Evolutionary conservation across 2,329 filamentous ascomycete species (phyloP).

Genomic region (Cordyceps cicadae): DNA sequence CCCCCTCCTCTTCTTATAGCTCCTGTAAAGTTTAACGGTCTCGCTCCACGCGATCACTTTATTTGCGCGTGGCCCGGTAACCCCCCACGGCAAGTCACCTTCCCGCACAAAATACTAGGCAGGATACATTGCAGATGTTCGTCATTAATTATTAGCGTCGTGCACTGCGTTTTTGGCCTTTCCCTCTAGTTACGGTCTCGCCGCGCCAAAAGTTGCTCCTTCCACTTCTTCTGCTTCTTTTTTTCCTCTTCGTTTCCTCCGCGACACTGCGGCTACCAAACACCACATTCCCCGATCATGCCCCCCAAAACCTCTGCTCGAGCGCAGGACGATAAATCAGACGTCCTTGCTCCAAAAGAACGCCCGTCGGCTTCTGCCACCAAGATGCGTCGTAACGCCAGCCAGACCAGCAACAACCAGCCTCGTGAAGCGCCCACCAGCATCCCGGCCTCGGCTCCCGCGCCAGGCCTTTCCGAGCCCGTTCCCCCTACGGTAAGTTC

Average conservation of each 20-base stretch:
- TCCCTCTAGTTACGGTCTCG: neutral
- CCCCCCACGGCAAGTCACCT: neutral
- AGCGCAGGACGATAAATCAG: slow-evolving; percentile 39
- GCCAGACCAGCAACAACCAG: slow-evolving; percentile 40
- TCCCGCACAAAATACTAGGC: neutral
- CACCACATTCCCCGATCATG: slow-evolving; percentile 23
- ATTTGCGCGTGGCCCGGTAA: neutral
- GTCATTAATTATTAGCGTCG: neutral
- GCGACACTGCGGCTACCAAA: neutral
- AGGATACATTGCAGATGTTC: neutral
- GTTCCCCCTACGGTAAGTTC: slow-evolving; percentile 27
- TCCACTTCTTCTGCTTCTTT: neutral
- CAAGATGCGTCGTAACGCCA: slow-evolving; percentile 49
- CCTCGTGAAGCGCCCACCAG: slow-evolving; percentile 35
- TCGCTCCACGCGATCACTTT: neutral
- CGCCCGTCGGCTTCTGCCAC: slow-evolving; percentile 38
- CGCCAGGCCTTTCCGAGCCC: slow-evolving; percentile 22
- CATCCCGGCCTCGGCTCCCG: slow-evolving; percentile 27
- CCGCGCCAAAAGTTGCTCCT: neutral
- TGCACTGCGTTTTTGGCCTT: neutral
- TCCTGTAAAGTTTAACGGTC: neutral
- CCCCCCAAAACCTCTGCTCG: slow-evolving; percentile 39
- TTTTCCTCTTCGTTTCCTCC: neutral
- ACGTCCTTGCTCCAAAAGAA: slow-evolving; percentile 34
- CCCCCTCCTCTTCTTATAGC: no score